Evolutionary conservation across 2,329 filamentous ascomycete genomes (phyloP).

Genomic region (Cladobotryum protrusum): DNA sequence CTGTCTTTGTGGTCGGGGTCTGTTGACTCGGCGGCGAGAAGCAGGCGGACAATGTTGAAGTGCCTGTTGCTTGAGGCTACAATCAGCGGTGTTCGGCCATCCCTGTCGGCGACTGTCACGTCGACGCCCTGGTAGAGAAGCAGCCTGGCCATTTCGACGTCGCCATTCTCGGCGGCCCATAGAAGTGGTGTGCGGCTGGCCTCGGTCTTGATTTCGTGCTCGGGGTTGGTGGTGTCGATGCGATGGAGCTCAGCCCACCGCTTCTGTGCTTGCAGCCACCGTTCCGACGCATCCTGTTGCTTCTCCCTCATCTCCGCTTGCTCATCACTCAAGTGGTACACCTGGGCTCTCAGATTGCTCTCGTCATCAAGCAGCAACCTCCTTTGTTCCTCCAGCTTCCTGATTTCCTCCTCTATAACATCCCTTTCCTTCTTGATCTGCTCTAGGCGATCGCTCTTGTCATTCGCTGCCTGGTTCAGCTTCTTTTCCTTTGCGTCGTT

Average conservation of each 20-base stretch:
- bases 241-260: slow-evolving; percentile 1
- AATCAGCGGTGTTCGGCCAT: not conserved
- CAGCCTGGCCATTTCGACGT: slow-evolving; percentile 4
- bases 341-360: not conserved
- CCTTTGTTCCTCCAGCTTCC: not conserved
- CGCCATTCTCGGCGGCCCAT: slow-evolving; percentile 6
- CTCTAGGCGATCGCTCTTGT: not conserved
- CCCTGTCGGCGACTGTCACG: not conserved
- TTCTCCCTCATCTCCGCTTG: not conserved
- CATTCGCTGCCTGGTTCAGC: not conserved
- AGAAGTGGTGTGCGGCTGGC: not conserved
- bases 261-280: not conserved
- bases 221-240: not conserved
- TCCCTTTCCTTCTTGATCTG: not conserved
- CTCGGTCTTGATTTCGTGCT: not conserved
- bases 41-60: not conserved
- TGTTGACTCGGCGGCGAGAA: not conserved
- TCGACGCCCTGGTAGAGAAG: slow-evolving; percentile 4
- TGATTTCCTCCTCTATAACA: not conserved
- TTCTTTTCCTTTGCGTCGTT: not conserved
- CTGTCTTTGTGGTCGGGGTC: not conserved
- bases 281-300: not conserved
- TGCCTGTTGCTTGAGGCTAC: not conserved
- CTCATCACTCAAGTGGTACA: not conserved
- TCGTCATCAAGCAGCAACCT: not conserved